Evolutionary conservation across 805 yeast genomes (phyloP).

Genomic region (Nakazawaea sp.): DNA sequence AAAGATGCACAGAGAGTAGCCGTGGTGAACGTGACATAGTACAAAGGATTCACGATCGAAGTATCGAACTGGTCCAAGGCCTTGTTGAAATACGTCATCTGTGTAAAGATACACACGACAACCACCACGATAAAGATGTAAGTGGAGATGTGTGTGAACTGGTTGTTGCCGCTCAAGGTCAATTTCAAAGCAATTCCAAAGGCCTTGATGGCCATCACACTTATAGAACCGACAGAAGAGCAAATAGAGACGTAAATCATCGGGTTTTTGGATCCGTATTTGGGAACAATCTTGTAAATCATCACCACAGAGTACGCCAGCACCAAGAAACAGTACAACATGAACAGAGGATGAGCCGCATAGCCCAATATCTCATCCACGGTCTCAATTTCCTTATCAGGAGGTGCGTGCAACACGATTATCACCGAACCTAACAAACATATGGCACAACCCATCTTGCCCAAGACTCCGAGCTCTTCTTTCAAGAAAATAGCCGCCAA

Average conservation of each 20-base stretch:
- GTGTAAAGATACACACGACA: slow-evolving; percentile 75
- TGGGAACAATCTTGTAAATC: slow-evolving; percentile 80
- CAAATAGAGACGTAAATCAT: slow-evolving; percentile 87
- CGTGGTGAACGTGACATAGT: slow-evolving; percentile 88
- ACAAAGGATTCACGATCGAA: slow-evolving; percentile 83
- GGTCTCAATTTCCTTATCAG: slow-evolving; percentile 83
- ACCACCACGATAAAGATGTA: slow-evolving; percentile 76
- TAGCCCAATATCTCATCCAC: slow-evolving; percentile 81
- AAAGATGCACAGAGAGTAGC: slow-evolving; percentile 83
- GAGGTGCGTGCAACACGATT: slow-evolving; percentile 87
- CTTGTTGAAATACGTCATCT: slow-evolving; percentile 91
- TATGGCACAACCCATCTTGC: slow-evolving; percentile 89
- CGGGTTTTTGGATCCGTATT: slow-evolving; percentile 73
- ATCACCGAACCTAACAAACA: slow-evolving; percentile 84
- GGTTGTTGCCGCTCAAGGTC: slow-evolving; percentile 80
- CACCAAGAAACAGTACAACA: slow-evolving; percentile 60
- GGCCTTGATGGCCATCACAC: slow-evolving; percentile 89
- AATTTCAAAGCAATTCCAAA: slow-evolving; percentile 88
- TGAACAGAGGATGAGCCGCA: slow-evolving; percentile 73
- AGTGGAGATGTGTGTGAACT: slow-evolving; percentile 78
- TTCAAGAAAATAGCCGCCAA: slow-evolving; percentile 78
- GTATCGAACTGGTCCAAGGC: slow-evolving; percentile 92
- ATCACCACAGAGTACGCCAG: slow-evolving; percentile 62
- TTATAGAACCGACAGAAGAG: slow-evolving; percentile 83
- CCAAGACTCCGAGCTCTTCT: slow-evolving; percentile 82